Evolutionary conservation across 768 basidiomycete species (phyloP).

Genomic region (Lactarius vividus): DNA sequence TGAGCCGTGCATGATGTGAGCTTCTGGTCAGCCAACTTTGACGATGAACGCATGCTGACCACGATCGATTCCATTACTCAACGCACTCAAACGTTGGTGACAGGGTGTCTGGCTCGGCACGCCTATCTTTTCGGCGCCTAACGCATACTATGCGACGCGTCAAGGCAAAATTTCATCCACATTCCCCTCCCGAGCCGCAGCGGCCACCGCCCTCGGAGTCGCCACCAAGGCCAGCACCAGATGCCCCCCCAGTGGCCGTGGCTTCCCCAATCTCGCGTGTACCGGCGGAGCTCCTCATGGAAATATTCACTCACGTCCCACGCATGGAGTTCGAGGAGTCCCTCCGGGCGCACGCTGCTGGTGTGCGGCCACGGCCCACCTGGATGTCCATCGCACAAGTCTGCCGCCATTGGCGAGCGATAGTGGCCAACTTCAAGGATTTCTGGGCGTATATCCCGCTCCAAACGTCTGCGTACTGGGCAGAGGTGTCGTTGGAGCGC

Average conservation of each 20-base stretch:
- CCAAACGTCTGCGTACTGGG: conserved; percentile 11
- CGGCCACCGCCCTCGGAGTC: not conserved
- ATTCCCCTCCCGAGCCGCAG: not conserved
- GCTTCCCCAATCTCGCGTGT: conserved; percentile 4
- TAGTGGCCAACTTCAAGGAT: conserved; percentile 1
- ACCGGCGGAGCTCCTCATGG: conserved; percentile 15
- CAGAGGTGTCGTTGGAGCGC: not conserved
- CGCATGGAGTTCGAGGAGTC: conserved; percentile 18
- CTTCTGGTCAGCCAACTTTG: not conserved
- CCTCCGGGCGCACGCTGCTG: not conserved
- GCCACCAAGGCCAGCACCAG: not conserved
- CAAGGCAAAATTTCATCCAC: not conserved
- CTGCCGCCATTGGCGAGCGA: conserved; percentile 8
- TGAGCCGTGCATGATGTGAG: not conserved
- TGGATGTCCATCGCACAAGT: conserved; percentile 10
- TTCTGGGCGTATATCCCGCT: conserved; percentile 18
- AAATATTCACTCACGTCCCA: conserved; percentile 17
- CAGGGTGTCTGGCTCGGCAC: not conserved
- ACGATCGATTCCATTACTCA: not conserved
- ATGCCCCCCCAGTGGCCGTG: no score
- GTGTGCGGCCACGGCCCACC: not conserved
- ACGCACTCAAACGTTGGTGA: not conserved
- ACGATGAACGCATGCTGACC: not conserved
- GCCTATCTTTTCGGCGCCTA: not conserved
- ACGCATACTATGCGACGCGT: not conserved